Evolutionary conservation across 805 yeast species (phyloP), one percentile per base, ranked within the genome.

Genomic region (Candida patagonica): DNA sequence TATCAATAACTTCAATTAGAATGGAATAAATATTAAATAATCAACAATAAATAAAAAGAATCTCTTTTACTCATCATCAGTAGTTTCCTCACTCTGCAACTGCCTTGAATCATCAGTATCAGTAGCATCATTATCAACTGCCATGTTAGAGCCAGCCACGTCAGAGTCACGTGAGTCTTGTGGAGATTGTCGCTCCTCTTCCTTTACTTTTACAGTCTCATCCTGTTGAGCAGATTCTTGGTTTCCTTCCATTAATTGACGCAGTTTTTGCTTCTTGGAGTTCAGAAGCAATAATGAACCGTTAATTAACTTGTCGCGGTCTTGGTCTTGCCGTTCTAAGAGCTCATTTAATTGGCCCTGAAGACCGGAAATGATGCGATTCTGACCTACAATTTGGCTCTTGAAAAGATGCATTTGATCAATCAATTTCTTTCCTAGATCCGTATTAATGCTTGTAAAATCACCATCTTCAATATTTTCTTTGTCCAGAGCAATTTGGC

Each of bases 261-360:
- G 37, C 38, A 46, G 47, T 38, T 37, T 46, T 36, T 30, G 42
- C 38, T 38, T 45, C 35, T 44, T 51, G 13, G 44, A 39, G 37
- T 53, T 42, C 27, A 43, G 24, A 6, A 44, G 35, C n/a, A 29
- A 38, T 13, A 43, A 42, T 26, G 40, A 42, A 37, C 43, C 36
- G 26, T 27, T 35, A 21, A 47, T 31, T 30, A 51, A 30, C 19
- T 45, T 44, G 30, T 41, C 38, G 31, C 45, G 44, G 22, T 38
- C 42, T 15, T 26, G 34, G 29, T 38, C 29, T 38, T 50, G 48
- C 21, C 41, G 45, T 6, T 19, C 38, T 3, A 42, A 40, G 20
- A 49, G 15, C n/a, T 39, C 37, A 10, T 45, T 31, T 24, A 40
- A 12, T 16, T 48, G 50, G 13, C 26, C 22, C 35, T 43, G 32